Percentiles rank a stretch among this genome's conserved stretches.
Conservation (phyloP, 371 early-diverging fungal genomes). For the Mucor velutinosus region DNA sequence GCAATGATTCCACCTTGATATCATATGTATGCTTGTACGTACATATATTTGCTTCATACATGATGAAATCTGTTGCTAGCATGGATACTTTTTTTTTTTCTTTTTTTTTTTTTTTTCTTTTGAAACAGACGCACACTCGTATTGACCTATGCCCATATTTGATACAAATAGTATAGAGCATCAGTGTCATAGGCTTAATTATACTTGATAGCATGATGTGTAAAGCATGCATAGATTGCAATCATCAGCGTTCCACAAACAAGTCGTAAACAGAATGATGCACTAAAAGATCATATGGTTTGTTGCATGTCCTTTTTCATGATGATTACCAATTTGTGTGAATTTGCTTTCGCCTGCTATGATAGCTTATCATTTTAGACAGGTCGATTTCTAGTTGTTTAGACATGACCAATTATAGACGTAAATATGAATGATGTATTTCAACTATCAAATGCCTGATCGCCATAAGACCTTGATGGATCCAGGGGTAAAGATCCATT, state of each 20-base stretch:
- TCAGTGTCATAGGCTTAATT: not conserved
- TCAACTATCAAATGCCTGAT: not conserved
- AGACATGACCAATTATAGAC: not conserved
- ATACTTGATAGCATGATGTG: not conserved
- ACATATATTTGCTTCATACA: not conserved
- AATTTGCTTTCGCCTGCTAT: not conserved
- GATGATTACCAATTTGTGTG: not conserved
- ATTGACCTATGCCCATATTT: not conserved
- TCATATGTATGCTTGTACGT: not conserved
- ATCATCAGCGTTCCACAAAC: not conserved
- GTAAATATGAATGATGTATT: not conserved
- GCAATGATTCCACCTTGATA: not conserved
- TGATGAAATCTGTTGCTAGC: not conserved
- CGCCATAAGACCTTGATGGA: not conserved
- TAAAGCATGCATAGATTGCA: not conserved
- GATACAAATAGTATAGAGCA: not conserved
- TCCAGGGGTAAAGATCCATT: not conserved
- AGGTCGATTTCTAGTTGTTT: not conserved
- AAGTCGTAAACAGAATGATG: not conserved
- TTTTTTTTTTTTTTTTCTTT: too few species aligned
- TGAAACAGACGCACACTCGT: not conserved
- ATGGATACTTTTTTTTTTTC: not conserved
- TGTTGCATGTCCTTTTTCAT: slow-evolving; percentile 1
- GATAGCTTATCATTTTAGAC: not conserved
- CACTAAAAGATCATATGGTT: not conserved